Base-by-base conservation (phyloP, 441 rosid species). In the Populus tomentosa region DNA sequence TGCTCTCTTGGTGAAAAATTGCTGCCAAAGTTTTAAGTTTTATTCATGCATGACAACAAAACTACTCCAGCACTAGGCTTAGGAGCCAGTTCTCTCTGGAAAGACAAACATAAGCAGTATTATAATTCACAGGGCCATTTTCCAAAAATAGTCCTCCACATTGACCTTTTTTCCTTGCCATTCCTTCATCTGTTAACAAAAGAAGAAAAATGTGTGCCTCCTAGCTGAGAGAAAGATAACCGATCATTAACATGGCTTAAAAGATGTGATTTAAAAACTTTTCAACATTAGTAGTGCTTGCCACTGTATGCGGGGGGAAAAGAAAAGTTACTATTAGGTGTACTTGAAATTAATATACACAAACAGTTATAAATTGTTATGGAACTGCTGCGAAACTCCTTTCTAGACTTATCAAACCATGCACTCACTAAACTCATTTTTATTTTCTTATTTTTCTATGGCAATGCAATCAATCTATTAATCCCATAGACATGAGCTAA, bases 51-150 rank as follows among this genome's bases (percentile, higher is more conserved):
- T 10, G 46, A 40, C 18, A 67, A 23, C 33, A 65, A 65, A 10
- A 11, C 38, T 7, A 10, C 18, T 62, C n/a, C 65, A 53, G 30
- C 65, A 53, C 30, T 53, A 11, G 21, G n/a, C 14, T 16, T 2
- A 20, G 7, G n/a, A n/a, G 67, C 72, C 66, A 32, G 36, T 75
- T 75, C 28, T 35, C 70, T 75, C 63, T 13, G 10, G 9, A 74
- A 36, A 38, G 53, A 20, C 20, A 53, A 4, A 53, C 10, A 67
- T 6, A 14, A 67, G 42, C 50, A 50, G 30, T 4, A 67, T 10
- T 64, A 33, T 6, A 16, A 8, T 8, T 28, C 9, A 73, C 3
- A 24, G 3, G 23, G 36, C 23, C 20, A 9, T 26, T 64, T 23
- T 63, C 35, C 56, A 24, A 9, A 65, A 38, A 74, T 38, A 56